These are phyloP conservation scores for Penicillium daleae DNA, from an alignment of 495 filamentous ascomycete species.

Conservation along the genomic window DNA sequence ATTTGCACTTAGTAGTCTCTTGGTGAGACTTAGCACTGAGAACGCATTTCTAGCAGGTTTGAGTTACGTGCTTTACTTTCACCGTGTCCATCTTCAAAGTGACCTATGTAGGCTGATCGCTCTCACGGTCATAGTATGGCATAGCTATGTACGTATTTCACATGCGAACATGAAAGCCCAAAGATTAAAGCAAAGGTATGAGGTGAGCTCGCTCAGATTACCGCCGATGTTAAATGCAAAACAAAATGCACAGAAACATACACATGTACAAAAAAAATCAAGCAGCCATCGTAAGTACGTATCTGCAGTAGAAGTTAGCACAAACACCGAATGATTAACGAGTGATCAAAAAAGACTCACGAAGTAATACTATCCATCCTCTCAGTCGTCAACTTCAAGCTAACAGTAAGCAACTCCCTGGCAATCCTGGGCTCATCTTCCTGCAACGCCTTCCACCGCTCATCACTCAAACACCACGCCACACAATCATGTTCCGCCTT, in stretches of 20 bases:
- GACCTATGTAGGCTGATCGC: background rate
- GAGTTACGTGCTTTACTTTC: background rate
- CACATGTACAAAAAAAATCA: constrained; percentile 18
- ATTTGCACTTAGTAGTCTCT: background rate
- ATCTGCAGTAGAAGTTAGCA: constrained; percentile 26
- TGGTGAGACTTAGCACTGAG: background rate
- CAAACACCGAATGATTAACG: background rate
- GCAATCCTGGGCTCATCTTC: constrained; percentile 73
- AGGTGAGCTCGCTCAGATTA: constrained; percentile 8
- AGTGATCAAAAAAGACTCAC: constrained; percentile 43
- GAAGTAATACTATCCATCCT: constrained; percentile 88
- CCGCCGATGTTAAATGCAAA: constrained; percentile 1
- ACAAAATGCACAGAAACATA: background rate
- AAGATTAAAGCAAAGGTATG: background rate
- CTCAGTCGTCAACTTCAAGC: constrained; percentile 85
- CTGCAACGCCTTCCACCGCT: constrained; percentile 72
- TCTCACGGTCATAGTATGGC: background rate
- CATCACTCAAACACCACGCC: constrained; percentile 75
- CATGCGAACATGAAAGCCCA: background rate
- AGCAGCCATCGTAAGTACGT: constrained; percentile 44
- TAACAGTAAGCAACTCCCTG: constrained; percentile 79
- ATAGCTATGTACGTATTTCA: background rate
- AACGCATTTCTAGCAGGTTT: background rate
- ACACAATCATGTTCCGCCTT: constrained; percentile 78
- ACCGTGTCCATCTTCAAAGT: too few species aligned